A percentile compares a stretch with the other conserved stretches of the same genome.
These are phyloP conservation scores for Linnemannia hyalina DNA, from an alignment of 192 early-diverging fungal species.

Conservation along the genomic window DNA sequence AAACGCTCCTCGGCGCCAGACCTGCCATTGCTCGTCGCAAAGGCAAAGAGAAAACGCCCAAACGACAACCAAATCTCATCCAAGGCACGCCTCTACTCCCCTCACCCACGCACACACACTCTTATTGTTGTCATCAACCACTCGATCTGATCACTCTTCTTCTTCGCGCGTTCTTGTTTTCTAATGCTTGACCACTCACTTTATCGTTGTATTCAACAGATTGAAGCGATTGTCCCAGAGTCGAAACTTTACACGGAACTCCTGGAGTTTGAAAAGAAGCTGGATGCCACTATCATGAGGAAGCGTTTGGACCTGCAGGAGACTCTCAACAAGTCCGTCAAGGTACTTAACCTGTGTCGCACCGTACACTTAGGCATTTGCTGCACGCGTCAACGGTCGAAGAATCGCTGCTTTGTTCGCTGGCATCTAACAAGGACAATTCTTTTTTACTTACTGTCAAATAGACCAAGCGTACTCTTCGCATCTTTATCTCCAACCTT, in stretches of 20 bases:
- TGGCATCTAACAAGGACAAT: not conserved
- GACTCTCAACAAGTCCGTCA: conserved; percentile 80
- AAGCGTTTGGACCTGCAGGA: conserved; percentile 94
- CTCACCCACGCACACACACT: not conserved
- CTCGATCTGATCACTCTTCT: not conserved
- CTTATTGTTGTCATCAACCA: not conserved
- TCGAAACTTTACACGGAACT: conserved; percentile 90
- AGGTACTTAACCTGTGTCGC: conserved; percentile 54
- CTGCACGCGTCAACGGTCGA: not conserved
- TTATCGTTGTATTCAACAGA: conserved; percentile 57
- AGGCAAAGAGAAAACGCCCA: conserved; percentile 54
- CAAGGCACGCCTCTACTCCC: conserved; percentile 33
- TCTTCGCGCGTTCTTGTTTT: not conserved
- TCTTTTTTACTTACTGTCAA: not conserved
- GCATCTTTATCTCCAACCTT: conserved; percentile 93
- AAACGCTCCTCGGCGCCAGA: conserved; percentile 45
- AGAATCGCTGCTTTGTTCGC: not conserved
- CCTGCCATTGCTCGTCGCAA: conserved; percentile 33
- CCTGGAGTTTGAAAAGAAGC: conserved; percentile 86
- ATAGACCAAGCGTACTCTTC: conserved; percentile 81
- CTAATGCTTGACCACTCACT: not conserved
- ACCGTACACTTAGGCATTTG: not conserved
- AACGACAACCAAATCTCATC: conserved; percentile 58
- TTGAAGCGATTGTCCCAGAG: conserved; percentile 94
- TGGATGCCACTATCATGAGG: conserved; percentile 91